Evolutionary conservation across 176 grass and related monocot species (phyloP).

Genomic region (Avena eriantha): DNA sequence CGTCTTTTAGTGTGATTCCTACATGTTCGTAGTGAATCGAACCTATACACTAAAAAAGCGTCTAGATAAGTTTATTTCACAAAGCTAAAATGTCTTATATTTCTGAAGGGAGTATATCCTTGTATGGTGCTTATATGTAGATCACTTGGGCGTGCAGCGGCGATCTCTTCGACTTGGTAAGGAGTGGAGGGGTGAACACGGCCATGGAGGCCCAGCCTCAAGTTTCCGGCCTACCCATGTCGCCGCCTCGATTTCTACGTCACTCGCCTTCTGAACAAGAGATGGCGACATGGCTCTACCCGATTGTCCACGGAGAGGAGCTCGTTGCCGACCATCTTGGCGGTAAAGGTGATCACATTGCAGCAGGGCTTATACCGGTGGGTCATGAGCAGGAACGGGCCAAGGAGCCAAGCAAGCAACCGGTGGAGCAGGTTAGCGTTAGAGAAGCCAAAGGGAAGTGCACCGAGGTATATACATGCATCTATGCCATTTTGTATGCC

Average conservation of each 20-base stretch:
- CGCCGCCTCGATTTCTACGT: neutral
- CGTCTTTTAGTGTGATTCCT: too few species aligned
- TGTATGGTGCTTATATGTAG: neutral
- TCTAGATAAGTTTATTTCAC: too few species aligned
- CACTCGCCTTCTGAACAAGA: conserved; percentile 29
- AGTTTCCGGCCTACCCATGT: too few species aligned
- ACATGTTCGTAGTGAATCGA: too few species aligned
- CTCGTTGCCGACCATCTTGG: neutral
- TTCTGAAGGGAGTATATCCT: too few species aligned
- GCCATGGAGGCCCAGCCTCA: too few species aligned
- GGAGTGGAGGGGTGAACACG: neutral
- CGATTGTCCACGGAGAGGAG: conserved; percentile 20
- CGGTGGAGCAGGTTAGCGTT: too few species aligned
- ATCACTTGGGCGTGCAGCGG: neutral
- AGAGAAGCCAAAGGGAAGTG: too few species aligned
- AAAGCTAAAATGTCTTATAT: too few species aligned
- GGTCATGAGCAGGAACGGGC: neutral
- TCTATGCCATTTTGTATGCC: too few species aligned
- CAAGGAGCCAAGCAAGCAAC: neutral
- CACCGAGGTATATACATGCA: too few species aligned
- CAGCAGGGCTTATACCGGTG: neutral
- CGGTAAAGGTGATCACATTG: neutral
- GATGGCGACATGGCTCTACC: conserved; percentile 41
- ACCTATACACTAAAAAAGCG: too few species aligned
- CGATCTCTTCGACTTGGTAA: conserved; percentile 33